Evolutionary conservation across 1,284 basidiomycete genomes (phyloP).

Genomic region (Leccinum huronense): DNA sequence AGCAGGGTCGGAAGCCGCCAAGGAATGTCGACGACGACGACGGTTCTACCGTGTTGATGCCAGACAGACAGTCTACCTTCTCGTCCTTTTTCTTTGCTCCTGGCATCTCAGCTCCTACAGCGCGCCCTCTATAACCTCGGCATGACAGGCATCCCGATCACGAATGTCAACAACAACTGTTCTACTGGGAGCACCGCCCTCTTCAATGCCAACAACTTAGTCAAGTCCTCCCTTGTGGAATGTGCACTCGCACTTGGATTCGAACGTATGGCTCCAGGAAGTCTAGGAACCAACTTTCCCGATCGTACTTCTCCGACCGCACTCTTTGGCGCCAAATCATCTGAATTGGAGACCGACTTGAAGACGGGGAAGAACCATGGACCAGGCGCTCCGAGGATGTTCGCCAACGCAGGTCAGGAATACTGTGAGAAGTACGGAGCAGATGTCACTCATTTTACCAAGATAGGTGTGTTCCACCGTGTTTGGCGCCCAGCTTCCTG

Average conservation of each 20-base stretch:
- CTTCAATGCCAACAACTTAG: slow-evolving; percentile 64
- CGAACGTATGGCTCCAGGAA: slow-evolving; percentile 83
- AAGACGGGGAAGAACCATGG: slow-evolving; percentile 55
- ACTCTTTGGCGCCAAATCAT: slow-evolving; percentile 45
- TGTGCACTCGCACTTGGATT: slow-evolving; percentile 85
- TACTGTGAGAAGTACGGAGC: slow-evolving; percentile 78
- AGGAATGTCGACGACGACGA: slow-evolving; percentile 13
- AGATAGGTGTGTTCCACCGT: slow-evolving; percentile 56
- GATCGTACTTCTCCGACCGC: slow-evolving; percentile 64
- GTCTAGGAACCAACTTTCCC: slow-evolving; percentile 66
- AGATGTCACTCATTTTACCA: slow-evolving; percentile 65
- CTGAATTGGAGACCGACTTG: slow-evolving; percentile 54
- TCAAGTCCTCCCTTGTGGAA: slow-evolving; percentile 70
- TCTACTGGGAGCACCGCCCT: slow-evolving; percentile 77
- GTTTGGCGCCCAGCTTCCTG: neutral
- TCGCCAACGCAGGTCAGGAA: slow-evolving; percentile 76
- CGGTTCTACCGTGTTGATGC: slow-evolving; percentile 12
- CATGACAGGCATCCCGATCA: slow-evolving; percentile 81
- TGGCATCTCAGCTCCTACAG: slow-evolving; percentile 7
- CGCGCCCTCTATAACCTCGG: slow-evolving; percentile 83
- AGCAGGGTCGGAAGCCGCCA: slow-evolving; percentile 9
- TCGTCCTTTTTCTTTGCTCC: slow-evolving; percentile 11
- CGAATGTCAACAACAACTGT: slow-evolving; percentile 87
- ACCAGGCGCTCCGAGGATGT: slow-evolving; percentile 71
- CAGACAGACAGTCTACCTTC: slow-evolving; percentile 28